Percentiles rank a stretch among this genome's conserved stretches.
Conservation (phyloP, 2,329 filamentous ascomycete species). For the Fusarium lyarnte region DNA sequence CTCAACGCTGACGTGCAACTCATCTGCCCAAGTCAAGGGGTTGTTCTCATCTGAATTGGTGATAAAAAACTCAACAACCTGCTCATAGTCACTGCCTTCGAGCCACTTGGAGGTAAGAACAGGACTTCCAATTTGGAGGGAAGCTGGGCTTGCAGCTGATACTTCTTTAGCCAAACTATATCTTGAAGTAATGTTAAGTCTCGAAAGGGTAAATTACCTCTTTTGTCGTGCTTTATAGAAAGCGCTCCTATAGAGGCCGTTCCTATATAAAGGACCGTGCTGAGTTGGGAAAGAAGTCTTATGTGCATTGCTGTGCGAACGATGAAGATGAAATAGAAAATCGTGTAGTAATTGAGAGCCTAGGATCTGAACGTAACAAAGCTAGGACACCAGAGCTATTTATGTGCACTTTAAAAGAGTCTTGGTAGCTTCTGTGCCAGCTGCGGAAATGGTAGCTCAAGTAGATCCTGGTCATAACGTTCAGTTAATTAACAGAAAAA, state of each 20-base stretch:
- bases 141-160: background rate
- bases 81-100: background rate
- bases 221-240: background rate
- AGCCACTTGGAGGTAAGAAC: background rate
- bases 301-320: background rate
- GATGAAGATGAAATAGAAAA: fast-evolving
- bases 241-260: background rate
- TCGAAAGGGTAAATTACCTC: background rate
- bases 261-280: background rate
- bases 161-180: background rate
- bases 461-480: fast-evolving
- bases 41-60: background rate
- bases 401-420: background rate
- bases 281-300: background rate
- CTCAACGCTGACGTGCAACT: fast-evolving
- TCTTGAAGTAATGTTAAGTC: no score
- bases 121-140: background rate
- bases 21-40: background rate
- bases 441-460: background rate
- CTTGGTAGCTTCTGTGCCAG: fast-evolving
- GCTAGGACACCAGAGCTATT: background rate
- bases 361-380: no score
- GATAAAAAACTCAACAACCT: background rate
- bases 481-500: fast-evolving
- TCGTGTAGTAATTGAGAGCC: background rate